A percentile compares a stretch with the other conserved stretches of the same genome.
These are phyloP conservation scores for Amesomyces nigricolor DNA, from an alignment of 2,329 filamentous ascomycete genomes.

Conservation along the genomic window DNA sequence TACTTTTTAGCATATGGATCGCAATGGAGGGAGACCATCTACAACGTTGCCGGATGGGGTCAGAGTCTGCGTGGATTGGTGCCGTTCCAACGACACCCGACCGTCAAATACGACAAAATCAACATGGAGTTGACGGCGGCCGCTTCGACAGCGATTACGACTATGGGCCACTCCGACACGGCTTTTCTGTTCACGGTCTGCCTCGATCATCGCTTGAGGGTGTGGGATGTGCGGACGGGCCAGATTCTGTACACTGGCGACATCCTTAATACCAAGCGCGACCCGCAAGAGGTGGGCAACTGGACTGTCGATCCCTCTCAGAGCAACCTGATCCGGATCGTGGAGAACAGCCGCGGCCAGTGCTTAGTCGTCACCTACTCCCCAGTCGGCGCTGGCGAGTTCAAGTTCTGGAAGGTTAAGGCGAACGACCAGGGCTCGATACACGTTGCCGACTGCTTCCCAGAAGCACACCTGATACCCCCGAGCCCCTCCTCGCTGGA, in stretches of 20 bases:
- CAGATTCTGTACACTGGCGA: constrained; percentile 72
- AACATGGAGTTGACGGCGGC: constrained; percentile 64
- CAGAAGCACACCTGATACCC: constrained; percentile 57
- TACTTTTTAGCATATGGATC: constrained; percentile 14
- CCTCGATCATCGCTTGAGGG: constrained; percentile 79
- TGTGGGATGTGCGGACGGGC: constrained; percentile 83
- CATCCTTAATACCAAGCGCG: constrained; percentile 61
- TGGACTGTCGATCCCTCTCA: constrained; percentile 77
- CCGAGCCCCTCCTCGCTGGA: constrained; percentile 64
- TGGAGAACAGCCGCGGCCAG: constrained; percentile 51
- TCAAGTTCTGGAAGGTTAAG: constrained; percentile 84
- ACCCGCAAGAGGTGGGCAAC: constrained; percentile 63
- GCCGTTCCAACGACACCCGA: constrained; percentile 59
- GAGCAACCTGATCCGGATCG: constrained; percentile 67
- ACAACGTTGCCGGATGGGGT: constrained; percentile 67
- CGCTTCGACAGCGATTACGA: constrained; percentile 54
- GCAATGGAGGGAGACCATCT: constrained; percentile 66
- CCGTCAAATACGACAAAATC: constrained; percentile 56
- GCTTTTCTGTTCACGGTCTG: constrained; percentile 71
- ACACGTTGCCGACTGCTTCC: constrained; percentile 66
- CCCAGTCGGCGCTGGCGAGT: constrained; percentile 78
- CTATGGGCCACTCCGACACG: constrained; percentile 44
- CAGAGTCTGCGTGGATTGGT: constrained; percentile 61
- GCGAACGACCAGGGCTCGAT: constrained; percentile 59
- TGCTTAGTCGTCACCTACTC: constrained; percentile 74